These are phyloP conservation scores for Hymenoscyphus infarciens DNA, from an alignment of 2,329 filamentous ascomycete species.

Conservation along the genomic window DNA sequence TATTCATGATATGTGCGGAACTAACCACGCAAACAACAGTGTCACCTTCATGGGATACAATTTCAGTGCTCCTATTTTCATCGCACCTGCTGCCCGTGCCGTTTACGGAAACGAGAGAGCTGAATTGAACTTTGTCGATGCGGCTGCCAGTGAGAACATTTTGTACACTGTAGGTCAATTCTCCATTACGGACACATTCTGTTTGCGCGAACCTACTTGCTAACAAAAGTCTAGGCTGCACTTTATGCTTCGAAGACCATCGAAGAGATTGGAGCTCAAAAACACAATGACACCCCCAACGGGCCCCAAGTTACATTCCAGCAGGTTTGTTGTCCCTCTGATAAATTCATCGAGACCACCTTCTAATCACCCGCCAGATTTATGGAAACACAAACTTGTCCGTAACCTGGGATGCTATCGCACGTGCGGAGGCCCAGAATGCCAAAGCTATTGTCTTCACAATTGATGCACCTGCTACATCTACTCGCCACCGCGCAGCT, in stretches of 20 bases:
- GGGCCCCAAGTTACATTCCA: constrained; percentile 19
- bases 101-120: constrained; percentile 35
- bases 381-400: constrained; percentile 8
- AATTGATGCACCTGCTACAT: constrained; percentile 11
- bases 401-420: constrained; percentile 7
- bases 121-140: constrained; percentile 38
- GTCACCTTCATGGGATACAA: constrained; percentile 35
- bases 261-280: constrained; percentile 19
- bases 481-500: constrained; percentile 11
- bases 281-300: constrained; percentile 1
- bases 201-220: background rate
- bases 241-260: constrained; percentile 15
- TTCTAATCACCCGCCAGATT: background rate
- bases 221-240: constrained; percentile 8
- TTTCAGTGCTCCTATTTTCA: constrained; percentile 39
- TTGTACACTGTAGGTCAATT: constrained; percentile 16
- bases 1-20: background rate
- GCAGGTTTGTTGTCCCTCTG: constrained; percentile 10
- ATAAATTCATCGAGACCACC: background rate
- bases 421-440: constrained; percentile 5
- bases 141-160: constrained; percentile 30
- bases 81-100: constrained; percentile 35
- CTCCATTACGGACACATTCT: background rate
- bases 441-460: constrained; percentile 12
- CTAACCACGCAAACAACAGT: constrained; percentile 4